phyloP scores from a whole-genome alignment of 345 rosid genomes.

The thale cress (Arabidopsis thaliana) region DNA sequence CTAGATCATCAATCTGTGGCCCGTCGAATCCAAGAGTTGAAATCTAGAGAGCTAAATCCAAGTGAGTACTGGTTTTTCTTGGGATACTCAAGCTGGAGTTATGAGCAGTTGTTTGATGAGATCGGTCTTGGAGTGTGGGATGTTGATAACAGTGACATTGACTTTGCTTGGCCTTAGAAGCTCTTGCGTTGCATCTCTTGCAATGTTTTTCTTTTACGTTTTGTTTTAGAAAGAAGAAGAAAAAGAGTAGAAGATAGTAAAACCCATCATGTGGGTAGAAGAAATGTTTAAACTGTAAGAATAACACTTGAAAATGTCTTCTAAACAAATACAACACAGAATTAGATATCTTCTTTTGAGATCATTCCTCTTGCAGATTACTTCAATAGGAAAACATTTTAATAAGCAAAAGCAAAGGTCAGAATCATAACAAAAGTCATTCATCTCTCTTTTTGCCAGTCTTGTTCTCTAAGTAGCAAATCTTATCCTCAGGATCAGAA shows the following conservation, averaged over 20 bases:
- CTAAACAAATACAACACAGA: neutral
- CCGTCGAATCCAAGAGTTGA: slow-evolving; percentile 50
- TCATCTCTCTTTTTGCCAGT: slow-evolving; percentile 1
- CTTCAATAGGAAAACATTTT: neutral
- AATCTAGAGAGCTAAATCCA: slow-evolving; percentile 50
- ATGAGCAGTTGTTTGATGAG: slow-evolving; percentile 78
- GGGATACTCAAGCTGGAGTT: slow-evolving; percentile 83
- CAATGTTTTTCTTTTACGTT: slow-evolving; percentile 2
- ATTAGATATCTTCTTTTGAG: neutral
- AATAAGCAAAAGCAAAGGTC: neutral
- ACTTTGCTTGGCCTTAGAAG: slow-evolving; percentile 63
- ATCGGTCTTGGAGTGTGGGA: slow-evolving; percentile 78
- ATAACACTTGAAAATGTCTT: slow-evolving; percentile 2
- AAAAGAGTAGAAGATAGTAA: slow-evolving; percentile 31
- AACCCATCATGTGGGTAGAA: slow-evolving; percentile 16
- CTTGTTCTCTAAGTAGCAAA: neutral
- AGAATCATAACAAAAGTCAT: neutral
- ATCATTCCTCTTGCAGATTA: too few relatives aligned
- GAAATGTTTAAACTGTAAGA: slow-evolving; percentile 18
- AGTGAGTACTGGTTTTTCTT: slow-evolving; percentile 87
- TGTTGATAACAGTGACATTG: slow-evolving; percentile 42
- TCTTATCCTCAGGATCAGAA: neutral
- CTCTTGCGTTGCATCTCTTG: slow-evolving; percentile 21
- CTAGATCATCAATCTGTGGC: slow-evolving; percentile 66
- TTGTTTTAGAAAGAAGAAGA: slow-evolving; percentile 31